Base-by-base conservation (phyloP, 306 rosid species). In the Neltuma alba region DNA sequence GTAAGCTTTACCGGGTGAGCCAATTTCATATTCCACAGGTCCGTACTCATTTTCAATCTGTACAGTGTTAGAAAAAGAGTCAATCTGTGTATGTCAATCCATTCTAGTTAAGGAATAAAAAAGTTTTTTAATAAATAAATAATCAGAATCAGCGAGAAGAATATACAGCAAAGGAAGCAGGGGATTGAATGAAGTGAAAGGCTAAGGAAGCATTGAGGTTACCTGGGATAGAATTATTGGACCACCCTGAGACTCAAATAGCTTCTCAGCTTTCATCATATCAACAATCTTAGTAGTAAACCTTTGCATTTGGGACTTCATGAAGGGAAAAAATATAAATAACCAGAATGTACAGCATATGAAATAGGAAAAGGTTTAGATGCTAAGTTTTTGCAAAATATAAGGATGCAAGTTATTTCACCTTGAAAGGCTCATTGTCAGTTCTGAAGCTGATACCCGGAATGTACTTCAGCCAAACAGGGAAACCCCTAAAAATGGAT, bases 41-140 rank as follows among this genome's bases (percentile, higher is more conserved):
- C 99, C 99, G 81, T 93, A 95, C 86, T 95, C 99, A 80, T 95
- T 95, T 86, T 95, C 99, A 89, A 95, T 91, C 99, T 95, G 80
- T 27, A 58, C 75, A 80, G 70, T 7, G n/a, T 65, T 6, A 76
- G 23, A 77, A 81, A 86, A 83, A 33, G 27, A 30, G 70, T 70
- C 63, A 52, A 9, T 18, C 33, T 85, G 61, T 74, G 20, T 70
- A 52, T 37, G 62, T 33, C 33, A 81, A 61, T 66, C 54, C 57
- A 28, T 28, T 41, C 44, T 76, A 78, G 61, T n/a, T 37, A 75
- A 78, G n/a, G 18, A 37, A 33, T 40, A 9, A 52, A 52, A 81
- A 14, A 52, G 34, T 36, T 47, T 63, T 37, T 41, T 45, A 30
- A 52, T n/a, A 47, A 38, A 27, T 25, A 30, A 14, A 34, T 33